Evolutionary conservation across 129 eudicot species (phyloP), one percentile per base, ranked within the genome.

Genomic region (Escallonia herrerae): DNA sequence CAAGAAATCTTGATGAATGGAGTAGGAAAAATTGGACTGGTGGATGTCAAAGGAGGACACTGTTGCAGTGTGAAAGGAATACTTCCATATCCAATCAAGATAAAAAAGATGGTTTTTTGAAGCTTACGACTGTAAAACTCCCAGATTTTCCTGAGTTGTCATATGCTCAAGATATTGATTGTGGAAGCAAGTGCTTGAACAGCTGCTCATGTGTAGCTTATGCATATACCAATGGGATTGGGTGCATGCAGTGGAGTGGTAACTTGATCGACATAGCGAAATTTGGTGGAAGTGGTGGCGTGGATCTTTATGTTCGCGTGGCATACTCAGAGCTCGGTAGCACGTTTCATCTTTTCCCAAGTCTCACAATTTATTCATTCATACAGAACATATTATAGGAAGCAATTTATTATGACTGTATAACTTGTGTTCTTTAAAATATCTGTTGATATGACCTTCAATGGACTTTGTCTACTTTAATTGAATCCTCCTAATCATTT

Each of bases 181-280:
- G 85, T n/a, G 45, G n/a, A 6, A 55, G 55, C 52, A 55, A 40
- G 58, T 81, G 85, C 72, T 60, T 72, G 66, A 68, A 49, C n/a
- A 76, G 72, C 50, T 81, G 85, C 14, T 63, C 76, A 0, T 81
- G 85, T 37, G 3, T 60, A 14, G 79, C 76, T 33, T 76, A 76
- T 69, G 65, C 66, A 4, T 72, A 49, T 62, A 58, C 72, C 38
- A 10, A 22, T 7, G 79, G 76, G 7, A 58, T 68, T 42, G 73
- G 72, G 2, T 81, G 85, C 44, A 58, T 72, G 85, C 33, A 65
- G 2, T 81, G 85, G 85, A 64, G 40, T 12, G 67, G 48, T 39
- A 60, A 15, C 38, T 72, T 81, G 56, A 60, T 72, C n/a, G 82
- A 81, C 55, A 33, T 68, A 1, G 65, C 50, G 33, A 13, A 60